A percentile compares a stretch with the other conserved stretches of the same genome.
Evolutionary conservation across 805 yeast genomes (phyloP).

Genomic region (Zygoascus ofunaensis): DNA sequence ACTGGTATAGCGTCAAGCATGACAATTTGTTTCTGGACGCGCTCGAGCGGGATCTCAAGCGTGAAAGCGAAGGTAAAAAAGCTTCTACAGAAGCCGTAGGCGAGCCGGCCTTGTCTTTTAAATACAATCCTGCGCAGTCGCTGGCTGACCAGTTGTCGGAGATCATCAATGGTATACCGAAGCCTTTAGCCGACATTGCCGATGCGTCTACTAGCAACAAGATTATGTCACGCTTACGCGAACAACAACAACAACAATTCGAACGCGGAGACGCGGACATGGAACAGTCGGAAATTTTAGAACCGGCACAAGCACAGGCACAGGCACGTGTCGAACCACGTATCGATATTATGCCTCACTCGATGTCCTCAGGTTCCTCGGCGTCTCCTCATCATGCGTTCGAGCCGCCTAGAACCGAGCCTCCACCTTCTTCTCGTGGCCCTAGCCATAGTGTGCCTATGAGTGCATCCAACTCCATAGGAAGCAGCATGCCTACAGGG

Average conservation of each 20-base stretch:
- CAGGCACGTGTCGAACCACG: no score
- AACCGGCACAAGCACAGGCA: no score
- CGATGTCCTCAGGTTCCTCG: no score
- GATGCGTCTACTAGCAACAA: constrained; percentile 21
- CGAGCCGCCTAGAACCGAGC: no score
- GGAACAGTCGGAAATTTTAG: no score
- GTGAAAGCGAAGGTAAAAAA: constrained; percentile 48
- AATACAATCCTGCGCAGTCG: constrained; percentile 40
- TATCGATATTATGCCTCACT: no score
- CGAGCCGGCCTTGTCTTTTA: constrained; percentile 76
- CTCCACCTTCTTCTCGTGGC: no score
- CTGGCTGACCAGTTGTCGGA: constrained; percentile 30
- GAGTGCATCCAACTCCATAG: no score
- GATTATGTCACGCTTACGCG: neutral
- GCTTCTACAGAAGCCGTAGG: constrained; percentile 63
- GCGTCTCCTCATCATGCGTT: no score
- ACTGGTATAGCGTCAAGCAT: constrained; percentile 94
- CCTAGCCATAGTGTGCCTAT: no score
- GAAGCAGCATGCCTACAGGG: no score
- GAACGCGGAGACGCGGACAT: no score
- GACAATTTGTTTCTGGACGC: constrained; percentile 90
- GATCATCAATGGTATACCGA: constrained; percentile 20
- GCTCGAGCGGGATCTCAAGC: constrained; percentile 79
- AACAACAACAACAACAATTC: neutral
- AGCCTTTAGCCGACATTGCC: constrained; percentile 24